Evolutionary conservation across 345 rosid genomes (phyloP).

Genomic region (Odontarrhena argentea): DNA sequence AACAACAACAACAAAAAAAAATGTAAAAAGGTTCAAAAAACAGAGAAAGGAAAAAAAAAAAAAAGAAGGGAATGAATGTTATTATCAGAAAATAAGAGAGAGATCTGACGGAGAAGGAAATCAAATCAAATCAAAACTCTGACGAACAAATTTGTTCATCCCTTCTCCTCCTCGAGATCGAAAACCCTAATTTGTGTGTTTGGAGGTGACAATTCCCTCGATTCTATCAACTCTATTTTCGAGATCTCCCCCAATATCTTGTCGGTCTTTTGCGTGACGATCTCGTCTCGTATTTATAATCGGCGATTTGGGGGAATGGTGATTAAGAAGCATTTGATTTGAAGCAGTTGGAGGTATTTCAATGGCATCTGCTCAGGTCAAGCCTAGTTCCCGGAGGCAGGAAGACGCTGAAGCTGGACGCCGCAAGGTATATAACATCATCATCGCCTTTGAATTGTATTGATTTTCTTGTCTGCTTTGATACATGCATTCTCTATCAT

Average conservation of each 20-base stretch:
- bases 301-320: slow-evolving; percentile 27
- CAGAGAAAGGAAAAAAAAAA: not conserved
- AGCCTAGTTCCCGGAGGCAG: slow-evolving; percentile 72
- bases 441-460: not conserved
- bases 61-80: slow-evolving; percentile 12
- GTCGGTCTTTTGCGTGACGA: slow-evolving; percentile 27
- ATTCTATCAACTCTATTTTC: slow-evolving; percentile 11
- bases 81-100: slow-evolving; percentile 9
- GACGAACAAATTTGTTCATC: slow-evolving; percentile 15
- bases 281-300: slow-evolving; percentile 20
- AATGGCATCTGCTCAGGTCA: slow-evolving; percentile 97
- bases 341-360: slow-evolving; percentile 30
- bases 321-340: slow-evolving; percentile 25
- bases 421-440: slow-evolving; percentile 67
- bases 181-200: slow-evolving; percentile 26
- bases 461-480: not conserved
- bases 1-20: not conserved
- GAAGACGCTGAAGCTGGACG: slow-evolving; percentile 93
- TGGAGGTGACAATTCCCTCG: slow-evolving; percentile 14
- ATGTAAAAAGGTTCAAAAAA: slow-evolving; percentile 26
- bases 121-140: not conserved
- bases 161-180: slow-evolving; percentile 30
- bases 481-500: slow-evolving; percentile 18
- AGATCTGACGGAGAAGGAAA: slow-evolving; percentile 37
- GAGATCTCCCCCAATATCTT: slow-evolving; percentile 24